Evolutionary conservation across 495 filamentous ascomycete species (phyloP).

Genomic region (Xylaria longipes): DNA sequence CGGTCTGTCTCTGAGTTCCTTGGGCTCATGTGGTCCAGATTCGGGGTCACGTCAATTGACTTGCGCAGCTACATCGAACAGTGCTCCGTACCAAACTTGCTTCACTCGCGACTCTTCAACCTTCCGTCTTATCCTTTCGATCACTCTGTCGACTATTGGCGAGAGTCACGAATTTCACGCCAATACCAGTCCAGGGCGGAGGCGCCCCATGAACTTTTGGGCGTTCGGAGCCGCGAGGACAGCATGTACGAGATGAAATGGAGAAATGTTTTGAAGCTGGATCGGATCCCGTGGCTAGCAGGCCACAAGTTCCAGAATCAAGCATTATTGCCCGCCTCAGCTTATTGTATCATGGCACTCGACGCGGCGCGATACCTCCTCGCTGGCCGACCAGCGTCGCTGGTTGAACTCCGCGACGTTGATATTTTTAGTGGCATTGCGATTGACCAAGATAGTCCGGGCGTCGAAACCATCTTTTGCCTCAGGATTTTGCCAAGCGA

Average conservation of each 20-base stretch:
- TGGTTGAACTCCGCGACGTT: slow-evolving; percentile 49
- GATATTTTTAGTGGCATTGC: slow-evolving; percentile 56
- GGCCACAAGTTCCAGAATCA: slow-evolving; percentile 53
- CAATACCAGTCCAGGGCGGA: slow-evolving; percentile 50
- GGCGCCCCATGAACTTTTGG: slow-evolving; percentile 55
- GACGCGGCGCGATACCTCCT: slow-evolving; percentile 46
- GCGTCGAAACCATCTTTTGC: slow-evolving; percentile 55
- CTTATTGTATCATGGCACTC: slow-evolving; percentile 52
- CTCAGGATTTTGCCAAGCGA: slow-evolving; percentile 31
- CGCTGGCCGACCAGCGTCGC: slow-evolving; percentile 38
- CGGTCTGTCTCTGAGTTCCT: slow-evolving; percentile 53
- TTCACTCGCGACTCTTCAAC: slow-evolving; percentile 36
- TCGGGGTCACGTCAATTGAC: slow-evolving; percentile 34
- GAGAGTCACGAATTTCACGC: slow-evolving; percentile 55
- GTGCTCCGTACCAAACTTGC: slow-evolving; percentile 38
- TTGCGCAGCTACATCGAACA: slow-evolving; percentile 45
- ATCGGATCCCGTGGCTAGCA: slow-evolving; percentile 50
- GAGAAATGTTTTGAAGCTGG: slow-evolving; percentile 55
- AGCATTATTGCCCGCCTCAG: slow-evolving; percentile 51
- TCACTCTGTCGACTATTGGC: slow-evolving; percentile 51
- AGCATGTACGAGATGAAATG: slow-evolving; percentile 49
- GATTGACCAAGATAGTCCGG: slow-evolving; percentile 53
- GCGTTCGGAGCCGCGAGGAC: slow-evolving; percentile 51
- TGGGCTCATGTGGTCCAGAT: slow-evolving; percentile 57
- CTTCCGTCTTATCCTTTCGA: slow-evolving; percentile 58